Percentiles rank a stretch among this genome's conserved stretches.
Conservation (phyloP, 768 basidiomycete genomes). For the Kwoniella dejecticola region DNA sequence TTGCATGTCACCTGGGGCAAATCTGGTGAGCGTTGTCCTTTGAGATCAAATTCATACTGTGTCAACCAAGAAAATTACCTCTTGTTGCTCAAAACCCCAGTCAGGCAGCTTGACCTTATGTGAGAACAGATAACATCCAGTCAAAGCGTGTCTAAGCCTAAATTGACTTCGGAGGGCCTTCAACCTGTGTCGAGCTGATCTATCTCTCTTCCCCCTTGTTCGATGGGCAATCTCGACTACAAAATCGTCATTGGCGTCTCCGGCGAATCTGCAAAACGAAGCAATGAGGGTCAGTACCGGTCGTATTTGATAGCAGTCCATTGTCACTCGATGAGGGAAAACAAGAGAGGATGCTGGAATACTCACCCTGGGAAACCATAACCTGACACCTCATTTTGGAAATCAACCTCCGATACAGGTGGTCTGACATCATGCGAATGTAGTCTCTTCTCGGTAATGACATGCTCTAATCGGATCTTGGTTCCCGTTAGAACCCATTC, state of each 20-base stretch:
- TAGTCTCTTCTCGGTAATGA: constrained; percentile 76
- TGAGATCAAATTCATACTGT: no score
- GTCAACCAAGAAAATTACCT: no score
- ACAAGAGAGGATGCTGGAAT: no score
- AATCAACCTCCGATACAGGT: constrained; percentile 94
- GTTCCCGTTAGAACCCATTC: constrained; percentile 66
- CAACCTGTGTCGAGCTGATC: constrained; percentile 69
- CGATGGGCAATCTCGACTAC: constrained; percentile 79
- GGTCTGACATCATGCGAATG: constrained; percentile 96
- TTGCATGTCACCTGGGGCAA: constrained; percentile 75
- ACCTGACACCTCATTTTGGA: constrained; percentile 96
- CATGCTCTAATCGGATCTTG: constrained; percentile 79
- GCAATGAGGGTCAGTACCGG: no score
- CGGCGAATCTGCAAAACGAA: constrained; percentile 61
- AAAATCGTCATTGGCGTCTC: constrained; percentile 89
- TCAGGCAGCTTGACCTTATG: constrained; percentile 97
- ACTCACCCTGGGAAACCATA: constrained; percentile 76
- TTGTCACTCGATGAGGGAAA: no score
- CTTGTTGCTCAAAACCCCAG: constrained; percentile 98
- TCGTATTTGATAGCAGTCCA: no score
- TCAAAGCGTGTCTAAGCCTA: constrained; percentile 76
- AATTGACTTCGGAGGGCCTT: constrained; percentile 80
- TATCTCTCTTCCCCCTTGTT: constrained; percentile 58
- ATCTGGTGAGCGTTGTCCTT: background rate
- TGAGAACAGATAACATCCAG: constrained; percentile 94